Conservation (phyloP, 768 basidiomycete species). For the Leccinum variicolor region DNA sequence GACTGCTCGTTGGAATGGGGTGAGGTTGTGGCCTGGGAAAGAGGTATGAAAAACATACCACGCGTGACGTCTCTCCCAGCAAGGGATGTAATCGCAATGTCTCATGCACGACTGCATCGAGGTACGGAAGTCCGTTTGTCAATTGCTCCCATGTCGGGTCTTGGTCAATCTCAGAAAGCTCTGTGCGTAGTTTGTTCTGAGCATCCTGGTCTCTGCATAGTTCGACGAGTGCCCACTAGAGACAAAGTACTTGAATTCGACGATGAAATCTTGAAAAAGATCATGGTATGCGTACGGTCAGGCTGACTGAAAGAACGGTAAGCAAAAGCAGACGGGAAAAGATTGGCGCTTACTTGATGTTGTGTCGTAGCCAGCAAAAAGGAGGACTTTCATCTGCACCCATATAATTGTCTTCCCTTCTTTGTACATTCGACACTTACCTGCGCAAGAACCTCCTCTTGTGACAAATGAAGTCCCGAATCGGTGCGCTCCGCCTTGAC, state of each 20-base stretch:
- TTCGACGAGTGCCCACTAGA: conserved; percentile 53
- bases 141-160: conserved; percentile 58
- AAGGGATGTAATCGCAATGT: conserved; percentile 42
- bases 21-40: neutral
- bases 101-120: conserved; percentile 51
- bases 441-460: conserved; percentile 40
- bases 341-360: conserved; percentile 31
- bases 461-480: conserved; percentile 31
- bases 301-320: conserved; percentile 15
- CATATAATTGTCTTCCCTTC: neutral
- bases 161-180: conserved; percentile 39
- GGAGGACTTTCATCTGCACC: conserved; percentile 34
- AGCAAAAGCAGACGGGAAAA: neutral
- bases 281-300: conserved; percentile 16
- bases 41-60: conserved; percentile 4
- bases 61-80: conserved; percentile 20
- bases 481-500: conserved; percentile 37
- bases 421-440: conserved; percentile 2
- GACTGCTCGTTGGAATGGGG: conserved; percentile 34
- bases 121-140: conserved; percentile 46
- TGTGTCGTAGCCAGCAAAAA: conserved; percentile 42
- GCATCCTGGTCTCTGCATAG: conserved; percentile 41
- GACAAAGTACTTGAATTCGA: neutral
- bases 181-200: conserved; percentile 47
- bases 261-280: neutral